A percentile compares a stretch with the other conserved stretches of the same genome.
These are phyloP conservation scores for Aspergillus neoniger DNA, from an alignment of 2,329 filamentous ascomycete species.

Conservation along the genomic window DNA sequence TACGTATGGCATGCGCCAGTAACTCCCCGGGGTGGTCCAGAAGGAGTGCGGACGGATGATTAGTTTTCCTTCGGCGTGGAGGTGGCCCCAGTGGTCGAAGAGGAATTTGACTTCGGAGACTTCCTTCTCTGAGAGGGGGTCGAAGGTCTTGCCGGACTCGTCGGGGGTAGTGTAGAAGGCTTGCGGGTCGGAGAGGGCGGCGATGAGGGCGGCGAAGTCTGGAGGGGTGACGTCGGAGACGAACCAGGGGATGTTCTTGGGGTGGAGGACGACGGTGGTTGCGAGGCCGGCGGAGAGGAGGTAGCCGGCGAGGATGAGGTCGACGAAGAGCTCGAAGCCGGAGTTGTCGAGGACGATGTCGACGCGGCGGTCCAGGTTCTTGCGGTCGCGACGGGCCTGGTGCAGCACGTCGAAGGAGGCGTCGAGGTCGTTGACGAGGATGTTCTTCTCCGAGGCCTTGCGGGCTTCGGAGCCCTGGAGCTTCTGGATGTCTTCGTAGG, in stretches of 20 bases:
- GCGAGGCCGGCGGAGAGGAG: conserved; percentile 81
- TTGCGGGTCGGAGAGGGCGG: conserved; percentile 74
- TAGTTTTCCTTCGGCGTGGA: conserved; percentile 82
- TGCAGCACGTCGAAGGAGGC: conserved; percentile 70
- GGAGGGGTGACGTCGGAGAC: conserved; percentile 89
- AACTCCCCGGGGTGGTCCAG: conserved; percentile 87
- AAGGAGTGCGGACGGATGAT: conserved; percentile 81
- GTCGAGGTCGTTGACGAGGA: conserved; percentile 81
- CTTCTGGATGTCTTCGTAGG: conserved; percentile 96
- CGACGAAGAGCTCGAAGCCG: conserved; percentile 95
- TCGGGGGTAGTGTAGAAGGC: conserved; percentile 79
- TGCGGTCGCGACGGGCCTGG: conserved; percentile 63
- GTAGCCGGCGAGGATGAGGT: conserved; percentile 88
- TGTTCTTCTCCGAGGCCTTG: conserved; percentile 86
- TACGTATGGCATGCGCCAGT: conserved; percentile 77
- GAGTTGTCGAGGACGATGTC: conserved; percentile 97
- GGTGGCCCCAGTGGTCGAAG: conserved; percentile 75
- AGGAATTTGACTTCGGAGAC: conserved; percentile 69
- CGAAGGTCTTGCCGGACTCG: conserved; percentile 57
- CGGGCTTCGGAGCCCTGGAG: conserved; percentile 85
- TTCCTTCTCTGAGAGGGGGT: conserved; percentile 68
- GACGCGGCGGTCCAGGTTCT: conserved; percentile 69
- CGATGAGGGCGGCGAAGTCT: conserved; percentile 82
- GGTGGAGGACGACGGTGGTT: conserved; percentile 83
- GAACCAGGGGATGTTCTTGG: conserved; percentile 97